Conservation (phyloP, 2,329 filamentous ascomycete genomes). For the Chrysoporthe austroafricana region DNA sequence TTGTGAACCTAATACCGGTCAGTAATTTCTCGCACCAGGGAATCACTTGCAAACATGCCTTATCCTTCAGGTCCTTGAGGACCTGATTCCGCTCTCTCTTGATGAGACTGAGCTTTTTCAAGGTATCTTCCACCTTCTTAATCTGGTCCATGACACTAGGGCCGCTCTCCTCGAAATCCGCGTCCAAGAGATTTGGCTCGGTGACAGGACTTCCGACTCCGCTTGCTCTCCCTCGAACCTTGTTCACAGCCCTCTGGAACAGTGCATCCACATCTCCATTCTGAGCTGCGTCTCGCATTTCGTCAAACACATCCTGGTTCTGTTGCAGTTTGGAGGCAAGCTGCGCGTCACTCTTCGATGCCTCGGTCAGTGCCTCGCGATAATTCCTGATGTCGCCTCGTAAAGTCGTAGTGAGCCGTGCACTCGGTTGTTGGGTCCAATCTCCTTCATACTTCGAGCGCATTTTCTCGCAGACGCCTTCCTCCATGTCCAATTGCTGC, state of each 20-base stretch:
- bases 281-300: slow-evolving; percentile 90
- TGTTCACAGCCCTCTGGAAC: slow-evolving; percentile 85
- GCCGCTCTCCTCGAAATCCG: slow-evolving; percentile 82
- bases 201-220: slow-evolving; percentile 63
- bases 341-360: slow-evolving; percentile 81
- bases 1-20: slow-evolving; percentile 72
- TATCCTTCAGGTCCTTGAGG: slow-evolving; percentile 95
- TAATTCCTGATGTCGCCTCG: slow-evolving; percentile 87
- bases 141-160: slow-evolving; percentile 90
- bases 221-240: slow-evolving; percentile 69
- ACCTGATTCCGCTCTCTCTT: slow-evolving; percentile 92
- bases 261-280: slow-evolving; percentile 84
- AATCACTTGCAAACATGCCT: slow-evolving; percentile 61
- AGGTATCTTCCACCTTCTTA: slow-evolving; percentile 80
- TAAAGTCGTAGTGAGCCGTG: slow-evolving; percentile 83
- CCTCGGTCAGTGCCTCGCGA: slow-evolving; percentile 86
- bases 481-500: slow-evolving; percentile 94
- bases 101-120: slow-evolving; percentile 89
- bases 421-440: slow-evolving; percentile 97
- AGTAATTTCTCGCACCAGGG: slow-evolving; percentile 24
- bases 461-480: slow-evolving; percentile 99
- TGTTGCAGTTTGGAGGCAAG: slow-evolving; percentile 82
- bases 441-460: slow-evolving; percentile 93
- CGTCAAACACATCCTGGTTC: slow-evolving; percentile 86
- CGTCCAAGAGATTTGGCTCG: slow-evolving; percentile 79